Evolutionary conservation across 2,329 filamentous ascomycete genomes (phyloP).

Genomic region (Chaetothyriales sp.): DNA sequence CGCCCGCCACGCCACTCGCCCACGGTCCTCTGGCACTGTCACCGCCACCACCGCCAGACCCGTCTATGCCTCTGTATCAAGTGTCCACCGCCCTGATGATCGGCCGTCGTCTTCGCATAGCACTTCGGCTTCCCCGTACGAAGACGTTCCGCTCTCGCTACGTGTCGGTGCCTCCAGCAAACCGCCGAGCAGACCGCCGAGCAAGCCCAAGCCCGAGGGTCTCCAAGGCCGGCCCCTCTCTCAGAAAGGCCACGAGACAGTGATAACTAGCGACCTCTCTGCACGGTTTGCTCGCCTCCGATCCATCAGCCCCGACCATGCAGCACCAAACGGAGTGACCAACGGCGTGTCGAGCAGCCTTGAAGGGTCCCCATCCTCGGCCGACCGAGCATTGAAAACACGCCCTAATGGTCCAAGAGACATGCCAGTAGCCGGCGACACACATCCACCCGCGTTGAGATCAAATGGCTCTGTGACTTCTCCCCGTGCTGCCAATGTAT

Average conservation of each 20-base stretch:
- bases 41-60: background rate
- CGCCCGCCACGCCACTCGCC: conserved; percentile 42
- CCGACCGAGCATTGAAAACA: conserved; percentile 16
- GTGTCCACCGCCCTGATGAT: conserved; percentile 4
- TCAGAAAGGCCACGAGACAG: background rate
- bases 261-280: conserved; percentile 11
- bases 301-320: background rate
- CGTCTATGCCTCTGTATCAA: conserved; percentile 11
- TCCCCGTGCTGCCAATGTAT: conserved; percentile 22
- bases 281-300: conserved; percentile 17
- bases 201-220: conserved; percentile 13
- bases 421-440: conserved; percentile 23
- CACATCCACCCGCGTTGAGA: conserved; percentile 3
- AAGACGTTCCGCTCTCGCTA: conserved; percentile 5
- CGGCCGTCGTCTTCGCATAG: conserved; percentile 1
- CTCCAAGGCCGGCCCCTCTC: conserved; percentile 12
- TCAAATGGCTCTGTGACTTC: conserved; percentile 30
- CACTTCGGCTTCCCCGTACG: background rate
- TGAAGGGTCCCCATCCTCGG: no score
- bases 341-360: conserved; percentile 3
- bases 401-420: conserved; percentile 28
- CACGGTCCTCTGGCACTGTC: conserved; percentile 6
- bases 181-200: conserved; percentile 3
- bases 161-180: conserved; percentile 10
- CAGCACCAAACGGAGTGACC: conserved; percentile 1